Conservation (phyloP, 805 yeast species). For the Candida gorgasii region DNA sequence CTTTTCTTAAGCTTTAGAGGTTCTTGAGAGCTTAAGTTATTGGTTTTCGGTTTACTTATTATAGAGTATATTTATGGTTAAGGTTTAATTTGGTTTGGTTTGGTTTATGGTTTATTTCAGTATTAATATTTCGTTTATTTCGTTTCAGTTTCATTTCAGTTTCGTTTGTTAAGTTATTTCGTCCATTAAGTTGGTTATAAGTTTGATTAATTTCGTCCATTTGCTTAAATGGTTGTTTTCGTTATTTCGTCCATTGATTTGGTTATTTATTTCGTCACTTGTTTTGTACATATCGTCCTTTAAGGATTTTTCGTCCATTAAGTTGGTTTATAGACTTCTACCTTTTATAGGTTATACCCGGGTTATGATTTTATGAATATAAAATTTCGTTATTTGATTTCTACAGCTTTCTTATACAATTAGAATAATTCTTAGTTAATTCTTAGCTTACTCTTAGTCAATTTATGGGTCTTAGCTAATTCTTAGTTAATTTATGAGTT, state of each 20-base stretch:
- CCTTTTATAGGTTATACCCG: too few species aligned
- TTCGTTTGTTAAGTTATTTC: slow-evolving; percentile 8
- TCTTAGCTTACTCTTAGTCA: too few species aligned
- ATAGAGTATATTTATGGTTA: slow-evolving; percentile 20
- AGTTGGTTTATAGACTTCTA: slow-evolving; percentile 5
- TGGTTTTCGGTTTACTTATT: background rate
- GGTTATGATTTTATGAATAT: slow-evolving; percentile 3
- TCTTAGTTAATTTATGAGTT: too few species aligned
- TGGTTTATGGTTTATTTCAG: background rate
- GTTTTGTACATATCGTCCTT: too few species aligned
- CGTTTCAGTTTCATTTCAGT: background rate
- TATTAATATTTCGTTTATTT: background rate
- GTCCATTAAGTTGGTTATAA: slow-evolving; percentile 7
- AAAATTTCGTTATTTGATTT: background rate
- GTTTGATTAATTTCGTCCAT: slow-evolving; percentile 8
- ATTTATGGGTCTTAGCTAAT: too few species aligned
- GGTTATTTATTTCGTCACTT: too few species aligned
- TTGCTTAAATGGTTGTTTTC: background rate
- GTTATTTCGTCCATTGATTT: slow-evolving; percentile 1
- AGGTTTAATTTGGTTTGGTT: slow-evolving; percentile 9
- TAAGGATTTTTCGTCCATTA: slow-evolving; percentile 11
- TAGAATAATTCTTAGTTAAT: too few species aligned
- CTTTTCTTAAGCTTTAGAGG: slow-evolving; percentile 1
- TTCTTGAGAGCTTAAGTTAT: background rate
- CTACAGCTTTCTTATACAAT: too few species aligned